Evolutionary conservation across 352 stramenopile species (phyloP), one percentile per base, ranked within the genome.

Genomic region (Pythium dissotocum): DNA sequence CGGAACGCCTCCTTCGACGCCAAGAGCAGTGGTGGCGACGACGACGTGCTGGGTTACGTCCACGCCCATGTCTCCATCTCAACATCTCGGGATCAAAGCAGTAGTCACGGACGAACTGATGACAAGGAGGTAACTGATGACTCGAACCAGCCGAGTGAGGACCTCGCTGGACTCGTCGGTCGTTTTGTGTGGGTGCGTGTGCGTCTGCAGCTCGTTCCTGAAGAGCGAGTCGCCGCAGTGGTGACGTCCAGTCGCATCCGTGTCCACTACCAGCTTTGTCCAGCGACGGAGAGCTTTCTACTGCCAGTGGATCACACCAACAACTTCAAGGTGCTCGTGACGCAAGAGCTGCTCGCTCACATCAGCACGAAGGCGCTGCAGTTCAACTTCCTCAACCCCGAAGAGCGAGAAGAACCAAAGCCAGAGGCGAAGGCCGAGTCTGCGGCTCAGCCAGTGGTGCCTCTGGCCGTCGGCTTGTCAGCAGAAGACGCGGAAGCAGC

Each of bases 251-350:
- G 44, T 13, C 60, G 26, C 4, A 55, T 51, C 18, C 76, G 70
- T n/a, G 77, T 88, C 38, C 78, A 88, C 55, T 89, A 88, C 58
- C 80, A 90, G 66, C 30, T 87, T 54, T 79, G 71, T 10, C 58
- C 77, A n/a, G 40, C 66, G 35, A 82, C 71, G n/a, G 80, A 90
- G 60, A 87, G 77, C 62, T 88, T 80, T 30, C 63, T 80, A 18
- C 42, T 86, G 2, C 78, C 78, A 9, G 58, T 85, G 16, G 73
- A 88, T 33, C 79, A 90, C 65, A 86, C 78, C 4, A 90, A 86
- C 61, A 72, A 82, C 62, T 56, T 87, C 14, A 80, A 78, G 38
- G 59, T 88, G 28, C 68, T 90, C 13, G 80, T 90, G 44, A 87
- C 80, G 1, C 78, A 90, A 49, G 82, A 79, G 36, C 33, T 90